Evolutionary conservation across 345 rosid genomes (phyloP), one percentile per base, ranked within the genome.

Genomic region (Salix suchowensis): DNA sequence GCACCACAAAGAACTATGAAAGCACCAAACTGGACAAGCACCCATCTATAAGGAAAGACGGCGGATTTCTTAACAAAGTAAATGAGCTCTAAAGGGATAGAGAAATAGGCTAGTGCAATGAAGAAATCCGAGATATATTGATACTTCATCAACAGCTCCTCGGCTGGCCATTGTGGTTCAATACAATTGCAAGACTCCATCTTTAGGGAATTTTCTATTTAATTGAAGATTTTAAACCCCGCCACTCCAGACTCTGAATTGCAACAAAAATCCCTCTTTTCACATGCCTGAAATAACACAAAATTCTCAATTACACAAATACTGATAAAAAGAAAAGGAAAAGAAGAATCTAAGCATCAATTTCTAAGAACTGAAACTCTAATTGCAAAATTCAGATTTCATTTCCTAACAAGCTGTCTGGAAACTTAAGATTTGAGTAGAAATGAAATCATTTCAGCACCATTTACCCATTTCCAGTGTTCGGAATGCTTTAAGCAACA

Each of bases 1-100:
- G 99, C 98, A 15, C 99, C 99, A 65, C 99, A 96, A n/a, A 96
- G 88, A 71, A 96, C 99, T 24, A 96, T 96, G 81, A 96, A 96
- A 76, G 98, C 99, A 62, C 99, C 99, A 54, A 96, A 96, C 85
- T 96, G 99, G 70, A 96, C 98, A 61, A 96, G 99, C 30, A 96
- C 99, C 98, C 99, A 96, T 86, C 92, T 80, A 75, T 96, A 96
- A 4, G 99, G 98, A 69, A 96, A 94, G 24, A 94, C 91, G 0
- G 97, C 85, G 28, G 99, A 96, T 82, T 96, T 94, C 89, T 96
- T 96, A 73, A 96, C 99, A 64, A 96, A 96, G 81, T 96, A 96
- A 54, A 96, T 92, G 64, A 96, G 86, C 87, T 96, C 99, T 2
- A 96, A 82, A 70, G 99, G 99, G 78, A 96, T 96, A 3, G 99